These are phyloP conservation scores for Penicillium digitatum DNA, from an alignment of 2,329 filamentous ascomycete genomes.

Conservation along the genomic window DNA sequence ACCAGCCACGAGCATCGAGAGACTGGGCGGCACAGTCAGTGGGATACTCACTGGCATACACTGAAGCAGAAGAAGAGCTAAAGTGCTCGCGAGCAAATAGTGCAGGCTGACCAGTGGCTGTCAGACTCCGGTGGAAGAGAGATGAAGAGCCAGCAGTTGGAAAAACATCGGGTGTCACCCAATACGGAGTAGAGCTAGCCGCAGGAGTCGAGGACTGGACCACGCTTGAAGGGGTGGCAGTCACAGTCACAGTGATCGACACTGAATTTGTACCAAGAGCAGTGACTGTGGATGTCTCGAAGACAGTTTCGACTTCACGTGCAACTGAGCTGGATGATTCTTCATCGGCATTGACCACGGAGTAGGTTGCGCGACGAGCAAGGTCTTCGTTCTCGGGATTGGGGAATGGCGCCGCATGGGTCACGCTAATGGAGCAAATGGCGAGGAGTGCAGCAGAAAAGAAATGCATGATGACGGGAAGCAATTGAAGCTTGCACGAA, in stretches of 20 bases:
- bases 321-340: slow-evolving; percentile 13
- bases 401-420: slow-evolving; percentile 29
- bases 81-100: slow-evolving; percentile 8
- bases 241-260: slow-evolving; percentile 17
- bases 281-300: slow-evolving; percentile 20
- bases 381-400: slow-evolving; percentile 21
- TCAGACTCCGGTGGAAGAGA: slow-evolving; percentile 21
- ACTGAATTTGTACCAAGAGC: slow-evolving; percentile 7
- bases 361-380: slow-evolving; percentile 27
- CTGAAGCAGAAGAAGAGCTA: slow-evolving; percentile 5
- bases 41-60: neutral
- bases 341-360: slow-evolving; percentile 35
- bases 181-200: slow-evolving; percentile 12
- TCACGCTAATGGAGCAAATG: slow-evolving; percentile 26
- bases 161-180: neutral
- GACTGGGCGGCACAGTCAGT: neutral
- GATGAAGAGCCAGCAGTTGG: neutral
- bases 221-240: slow-evolving; percentile 17
- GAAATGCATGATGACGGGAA: slow-evolving; percentile 28
- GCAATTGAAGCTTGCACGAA: neutral
- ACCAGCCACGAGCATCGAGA: slow-evolving; percentile 9
- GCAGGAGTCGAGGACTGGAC: slow-evolving; percentile 6
- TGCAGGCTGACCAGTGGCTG: slow-evolving; percentile 18
- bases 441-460: slow-evolving; percentile 25
- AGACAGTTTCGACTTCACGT: slow-evolving; percentile 20